A percentile compares a stretch with the other conserved stretches of the same genome.
Conservation (phyloP, 345 rosid genomes). For the Raphanus raphanistrum region DNA sequence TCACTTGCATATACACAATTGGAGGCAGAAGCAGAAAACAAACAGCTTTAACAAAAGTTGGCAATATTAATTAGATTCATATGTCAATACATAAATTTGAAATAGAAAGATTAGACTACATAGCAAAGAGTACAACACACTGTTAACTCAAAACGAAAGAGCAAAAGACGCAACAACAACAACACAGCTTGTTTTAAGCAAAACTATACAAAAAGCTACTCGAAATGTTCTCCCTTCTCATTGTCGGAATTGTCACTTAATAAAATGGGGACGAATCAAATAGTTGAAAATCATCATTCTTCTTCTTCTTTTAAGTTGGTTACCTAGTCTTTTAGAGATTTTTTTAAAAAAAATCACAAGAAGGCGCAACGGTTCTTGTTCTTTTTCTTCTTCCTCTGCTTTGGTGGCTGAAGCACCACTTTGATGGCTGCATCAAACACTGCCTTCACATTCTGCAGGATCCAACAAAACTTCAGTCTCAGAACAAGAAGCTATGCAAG, state of each 20-base stretch:
- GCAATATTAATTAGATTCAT: constrained; percentile 33
- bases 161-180: constrained; percentile 28
- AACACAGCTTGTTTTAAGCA: constrained; percentile 29
- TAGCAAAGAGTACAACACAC: constrained; percentile 24
- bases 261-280: constrained; percentile 36
- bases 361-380: constrained; percentile 64
- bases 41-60: neutral
- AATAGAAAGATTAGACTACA: constrained; percentile 33
- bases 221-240: constrained; percentile 23
- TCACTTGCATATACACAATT: neutral
- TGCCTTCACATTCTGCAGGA: constrained; percentile 76
- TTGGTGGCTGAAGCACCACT: constrained; percentile 92
- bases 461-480: neutral
- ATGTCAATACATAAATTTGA: constrained; percentile 17
- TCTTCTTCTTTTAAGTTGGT: constrained; percentile 5
- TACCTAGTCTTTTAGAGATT: constrained; percentile 15
- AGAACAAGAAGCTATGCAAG: constrained; percentile 6
- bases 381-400: constrained; percentile 79
- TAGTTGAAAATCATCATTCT: constrained; percentile 19
- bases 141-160: constrained; percentile 18
- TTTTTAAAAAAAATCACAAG: constrained; percentile 46
- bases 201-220: constrained; percentile 38
- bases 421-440: constrained; percentile 85
- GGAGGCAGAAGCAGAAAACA: neutral
- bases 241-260: constrained; percentile 20